These are phyloP conservation scores for Massarina eburnea DNA, from an alignment of 2,329 filamentous ascomycete species.

Conservation along the genomic window DNA sequence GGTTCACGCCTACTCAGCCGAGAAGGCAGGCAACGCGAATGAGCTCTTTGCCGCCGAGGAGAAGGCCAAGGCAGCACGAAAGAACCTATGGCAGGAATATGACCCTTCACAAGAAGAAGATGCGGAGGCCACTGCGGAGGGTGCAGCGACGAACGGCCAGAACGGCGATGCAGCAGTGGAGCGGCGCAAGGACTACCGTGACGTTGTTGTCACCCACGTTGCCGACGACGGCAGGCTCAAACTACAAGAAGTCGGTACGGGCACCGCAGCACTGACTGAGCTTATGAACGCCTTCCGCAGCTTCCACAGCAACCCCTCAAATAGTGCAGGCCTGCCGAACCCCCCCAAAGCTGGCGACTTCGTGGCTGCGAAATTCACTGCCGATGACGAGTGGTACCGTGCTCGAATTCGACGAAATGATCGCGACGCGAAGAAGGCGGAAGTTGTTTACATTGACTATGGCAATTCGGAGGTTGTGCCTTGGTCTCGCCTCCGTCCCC, in stretches of 20 bases:
- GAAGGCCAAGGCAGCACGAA: slow-evolving; percentile 83
- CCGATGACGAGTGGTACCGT: slow-evolving; percentile 92
- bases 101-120: slow-evolving; percentile 83
- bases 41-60: slow-evolving; percentile 88
- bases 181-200: slow-evolving; percentile 85
- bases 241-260: slow-evolving; percentile 85
- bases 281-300: slow-evolving; percentile 89
- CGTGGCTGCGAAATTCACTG: slow-evolving; percentile 87
- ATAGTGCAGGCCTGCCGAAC: slow-evolving; percentile 70
- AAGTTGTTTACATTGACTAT: slow-evolving; percentile 94
- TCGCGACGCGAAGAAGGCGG: slow-evolving; percentile 79
- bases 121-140: slow-evolving; percentile 53
- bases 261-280: slow-evolving; percentile 80
- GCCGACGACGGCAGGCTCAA: slow-evolving; percentile 82
- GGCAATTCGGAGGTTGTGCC: slow-evolving; percentile 89
- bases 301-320: slow-evolving; percentile 84
- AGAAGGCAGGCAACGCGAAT: slow-evolving; percentile 86
- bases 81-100: slow-evolving; percentile 92
- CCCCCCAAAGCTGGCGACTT: slow-evolving; percentile 89
- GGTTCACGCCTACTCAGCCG: slow-evolving; percentile 92
- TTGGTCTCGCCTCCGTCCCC: slow-evolving; percentile 80
- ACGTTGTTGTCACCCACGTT: slow-evolving; percentile 89
- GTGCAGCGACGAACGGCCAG: slow-evolving; percentile 48
- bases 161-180: slow-evolving; percentile 60
- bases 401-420: slow-evolving; percentile 90